A percentile compares a stretch with the other conserved stretches of the same genome.
Conservation (phyloP, 257 asterid genomes). For the Echium plantagineum region DNA sequence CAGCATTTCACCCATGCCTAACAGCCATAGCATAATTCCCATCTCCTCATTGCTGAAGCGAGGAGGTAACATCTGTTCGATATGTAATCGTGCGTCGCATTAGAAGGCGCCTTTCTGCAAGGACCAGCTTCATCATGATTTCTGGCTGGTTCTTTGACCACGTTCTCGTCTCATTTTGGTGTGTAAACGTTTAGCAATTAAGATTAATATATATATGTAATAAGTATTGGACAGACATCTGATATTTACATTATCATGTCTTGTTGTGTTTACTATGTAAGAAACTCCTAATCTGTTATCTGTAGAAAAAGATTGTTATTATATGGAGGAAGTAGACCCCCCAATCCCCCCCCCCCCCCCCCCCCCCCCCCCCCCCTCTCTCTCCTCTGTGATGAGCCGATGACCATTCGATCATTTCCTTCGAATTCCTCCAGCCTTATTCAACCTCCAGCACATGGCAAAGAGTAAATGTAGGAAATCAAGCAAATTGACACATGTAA, state of each 20-base stretch:
- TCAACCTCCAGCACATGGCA: too few relatives aligned
- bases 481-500: too few relatives aligned
- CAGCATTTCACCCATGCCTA: constrained; percentile 75
- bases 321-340: too few relatives aligned
- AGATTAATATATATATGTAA: constrained; percentile 11
- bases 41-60: background rate
- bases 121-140: constrained; percentile 8
- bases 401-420: too few relatives aligned
- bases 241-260: background rate
- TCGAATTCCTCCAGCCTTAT: too few relatives aligned
- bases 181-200: constrained; percentile 18
- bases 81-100: background rate
- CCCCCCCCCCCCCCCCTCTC: too few relatives aligned
- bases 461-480: too few relatives aligned
- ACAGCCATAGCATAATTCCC: constrained; percentile 54
- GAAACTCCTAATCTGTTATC: background rate
- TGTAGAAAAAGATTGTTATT: too few relatives aligned
- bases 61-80: constrained; percentile 1
- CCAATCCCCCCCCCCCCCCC: too few relatives aligned
- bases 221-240: constrained; percentile 8
- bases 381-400: too few relatives aligned
- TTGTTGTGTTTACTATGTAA: background rate
- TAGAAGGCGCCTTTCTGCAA: background rate
- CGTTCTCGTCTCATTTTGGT: constrained; percentile 1
- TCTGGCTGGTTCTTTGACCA: constrained; percentile 3